A percentile compares a stretch with the other conserved stretches of the same genome.
phyloP scores from a whole-genome alignment of 225 moss, liverwort and hornwort genomes.

The Marchantia paleacea region DNA sequence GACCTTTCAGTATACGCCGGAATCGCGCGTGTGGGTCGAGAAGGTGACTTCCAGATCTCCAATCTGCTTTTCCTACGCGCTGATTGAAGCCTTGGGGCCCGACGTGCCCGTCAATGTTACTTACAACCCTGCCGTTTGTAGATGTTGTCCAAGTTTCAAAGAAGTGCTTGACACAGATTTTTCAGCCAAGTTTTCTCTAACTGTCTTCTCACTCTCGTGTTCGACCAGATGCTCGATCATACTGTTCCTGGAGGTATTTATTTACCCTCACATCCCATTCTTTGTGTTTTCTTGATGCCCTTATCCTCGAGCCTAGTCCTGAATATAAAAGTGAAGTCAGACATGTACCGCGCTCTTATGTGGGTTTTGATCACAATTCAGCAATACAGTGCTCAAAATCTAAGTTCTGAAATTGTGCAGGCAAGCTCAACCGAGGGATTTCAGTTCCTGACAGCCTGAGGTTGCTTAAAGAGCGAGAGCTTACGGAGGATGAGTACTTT shows the following conservation, averaged over 20 bases:
- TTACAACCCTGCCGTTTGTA: neutral
- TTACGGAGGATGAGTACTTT: conserved; percentile 66
- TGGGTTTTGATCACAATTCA: neutral
- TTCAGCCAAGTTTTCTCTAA: neutral
- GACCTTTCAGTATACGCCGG: conserved; percentile 60
- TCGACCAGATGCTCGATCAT: conserved; percentile 78
- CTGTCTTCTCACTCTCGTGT: conserved; percentile 2
- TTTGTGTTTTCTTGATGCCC: neutral
- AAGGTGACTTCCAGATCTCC: conserved; percentile 46
- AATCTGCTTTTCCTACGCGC: neutral
- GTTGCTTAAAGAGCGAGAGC: conserved; percentile 52
- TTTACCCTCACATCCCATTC: neutral
- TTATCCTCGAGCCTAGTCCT: neutral
- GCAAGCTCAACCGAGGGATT: conserved; percentile 88
- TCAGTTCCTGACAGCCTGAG: conserved; percentile 85
- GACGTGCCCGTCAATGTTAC: neutral
- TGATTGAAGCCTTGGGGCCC: neutral
- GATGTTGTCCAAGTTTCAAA: neutral
- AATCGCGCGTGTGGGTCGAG: conserved; percentile 79
- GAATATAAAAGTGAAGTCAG: neutral
- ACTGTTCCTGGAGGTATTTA: conserved; percentile 82
- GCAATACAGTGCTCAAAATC: neutral
- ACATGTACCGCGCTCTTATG: too few species aligned
- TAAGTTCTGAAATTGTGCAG: conserved; percentile 34
- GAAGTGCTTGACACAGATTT: neutral